Conservation (phyloP, 306 rosid species). For the Inga leiocalycina region DNA sequence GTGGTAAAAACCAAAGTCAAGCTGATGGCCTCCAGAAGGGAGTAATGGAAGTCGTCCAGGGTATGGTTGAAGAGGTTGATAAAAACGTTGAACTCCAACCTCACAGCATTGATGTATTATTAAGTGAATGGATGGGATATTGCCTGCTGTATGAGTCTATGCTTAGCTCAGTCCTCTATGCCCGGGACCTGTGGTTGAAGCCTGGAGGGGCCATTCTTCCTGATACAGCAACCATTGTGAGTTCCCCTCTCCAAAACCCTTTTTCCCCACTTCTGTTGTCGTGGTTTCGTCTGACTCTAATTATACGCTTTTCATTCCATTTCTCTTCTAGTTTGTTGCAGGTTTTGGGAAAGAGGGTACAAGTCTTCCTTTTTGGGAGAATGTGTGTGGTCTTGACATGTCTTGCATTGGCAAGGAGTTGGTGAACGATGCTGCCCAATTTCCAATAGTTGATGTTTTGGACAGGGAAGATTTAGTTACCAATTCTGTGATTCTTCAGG, state of each 20-base stretch:
- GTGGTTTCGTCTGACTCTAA: neutral
- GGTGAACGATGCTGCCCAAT: slow-evolving; percentile 61
- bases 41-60: slow-evolving; percentile 73
- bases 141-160: slow-evolving; percentile 92
- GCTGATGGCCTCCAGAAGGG: slow-evolving; percentile 44
- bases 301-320: slow-evolving; percentile 18
- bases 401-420: slow-evolving; percentile 88
- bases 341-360: slow-evolving; percentile 94
- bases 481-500: slow-evolving; percentile 70
- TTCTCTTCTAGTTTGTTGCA: slow-evolving; percentile 73
- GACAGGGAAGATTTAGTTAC: slow-evolving; percentile 79
- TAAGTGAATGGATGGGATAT: slow-evolving; percentile 99
- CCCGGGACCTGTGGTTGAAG: slow-evolving; percentile 90
- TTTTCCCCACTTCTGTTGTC: slow-evolving; percentile 11
- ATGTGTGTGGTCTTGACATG: slow-evolving; percentile 78
- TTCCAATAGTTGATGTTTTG: slow-evolving; percentile 82
- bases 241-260: slow-evolving; percentile 33
- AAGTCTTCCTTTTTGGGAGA: slow-evolving; percentile 94
- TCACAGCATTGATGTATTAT: slow-evolving; percentile 77
- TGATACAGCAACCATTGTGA: slow-evolving; percentile 90
- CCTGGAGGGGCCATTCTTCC: slow-evolving; percentile 97
- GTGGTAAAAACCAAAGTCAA: slow-evolving; percentile 42
- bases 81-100: slow-evolving; percentile 64
- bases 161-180: slow-evolving; percentile 92
- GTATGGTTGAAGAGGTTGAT: slow-evolving; percentile 86